Base-by-base conservation (phyloP, 345 rosid genomes). In the Gossypium raimondii region DNA sequence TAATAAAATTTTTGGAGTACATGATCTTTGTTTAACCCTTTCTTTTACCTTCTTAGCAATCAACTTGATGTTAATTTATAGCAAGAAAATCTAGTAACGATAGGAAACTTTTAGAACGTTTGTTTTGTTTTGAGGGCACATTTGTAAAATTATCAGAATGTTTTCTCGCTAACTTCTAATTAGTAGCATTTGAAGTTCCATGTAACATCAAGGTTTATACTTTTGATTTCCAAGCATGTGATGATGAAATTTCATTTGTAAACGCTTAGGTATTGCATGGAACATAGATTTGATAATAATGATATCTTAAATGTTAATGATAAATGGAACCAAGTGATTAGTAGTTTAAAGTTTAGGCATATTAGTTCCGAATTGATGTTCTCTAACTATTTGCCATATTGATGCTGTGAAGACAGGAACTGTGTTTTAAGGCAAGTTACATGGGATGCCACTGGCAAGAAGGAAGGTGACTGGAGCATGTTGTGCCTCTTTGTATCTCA, bases 331-430 rank as follows among this genome's bases (percentile, higher is more conserved):
- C 14, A 22, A 47, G 34, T 45, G 22, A 22, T 12, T 22, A 45
- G 55, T 66, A 22, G 53, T 66, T 63, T 66, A 9, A 14, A 6
- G 52, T 66, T 44, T 20, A 66, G 34, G 38, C 53, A 20, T 17
- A 22, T 22, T 25, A 45, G 55, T 67, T 67, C 2, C 12, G n/a
- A 67, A 22, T 11, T 45, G 53, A 6, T 45, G 34, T 66, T 66
- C n/a, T 44, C 52, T 11, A 45, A 66, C n/a, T 20, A 22, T 4
- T 22, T 45, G 53, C 29, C 48, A 11, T 5, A 34, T 66, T 66
- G 70, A 45, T 45, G 70, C 18, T 66, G 11, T 45, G 70, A 45
- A 66, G 34, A 45, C 11, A 11, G 70, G 70, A 66, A 66, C 34
- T 7, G n/a, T 52, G 7, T 44, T 45, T 45, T 20, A 45, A 66